Conservation (phyloP, 164 flowering plant species). For the Vitis riparia region DNA sequence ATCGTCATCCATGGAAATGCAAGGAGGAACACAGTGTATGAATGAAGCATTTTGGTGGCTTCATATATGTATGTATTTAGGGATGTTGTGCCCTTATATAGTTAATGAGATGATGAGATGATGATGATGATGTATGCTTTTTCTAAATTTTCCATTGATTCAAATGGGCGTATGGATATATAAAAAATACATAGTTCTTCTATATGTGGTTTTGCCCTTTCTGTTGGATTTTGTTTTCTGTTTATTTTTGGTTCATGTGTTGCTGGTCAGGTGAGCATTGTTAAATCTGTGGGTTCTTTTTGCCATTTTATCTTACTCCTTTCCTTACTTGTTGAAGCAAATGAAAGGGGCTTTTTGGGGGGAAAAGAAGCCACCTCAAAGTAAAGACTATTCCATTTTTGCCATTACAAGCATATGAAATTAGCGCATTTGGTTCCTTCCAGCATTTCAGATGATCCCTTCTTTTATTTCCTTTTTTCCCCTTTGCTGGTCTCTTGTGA, state of each 20-base stretch:
- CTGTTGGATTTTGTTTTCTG: not conserved
- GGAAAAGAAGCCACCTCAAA: not conserved
- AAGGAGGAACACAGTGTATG: slow-evolving; percentile 13
- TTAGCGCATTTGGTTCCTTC: not conserved
- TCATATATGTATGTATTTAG: slow-evolving; percentile 12
- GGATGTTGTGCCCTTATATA: slow-evolving; percentile 10
- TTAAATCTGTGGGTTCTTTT: not conserved
- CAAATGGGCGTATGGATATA: slow-evolving; percentile 19
- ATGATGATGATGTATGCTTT: slow-evolving; percentile 28
- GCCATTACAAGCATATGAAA: slow-evolving; percentile 6
- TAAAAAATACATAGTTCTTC: slow-evolving; percentile 15
- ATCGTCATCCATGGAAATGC: slow-evolving; percentile 8
- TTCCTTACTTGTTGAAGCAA: slow-evolving; percentile 1
- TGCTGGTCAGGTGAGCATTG: not conserved
- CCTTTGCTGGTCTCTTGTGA: not conserved
- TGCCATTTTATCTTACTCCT: not conserved
- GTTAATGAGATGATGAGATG: slow-evolving; percentile 14
- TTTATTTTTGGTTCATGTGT: slow-evolving; percentile 4
- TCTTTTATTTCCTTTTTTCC: not conserved
- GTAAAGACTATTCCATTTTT: slow-evolving; percentile 3
- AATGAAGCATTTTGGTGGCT: slow-evolving; percentile 12
- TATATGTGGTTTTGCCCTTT: slow-evolving; percentile 17
- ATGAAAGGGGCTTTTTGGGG: not conserved
- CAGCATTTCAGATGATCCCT: not conserved
- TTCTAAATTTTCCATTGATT: slow-evolving; percentile 29